phyloP scores from a whole-genome alignment of 345 rosid genomes.

The Orychophragmus violaceus region DNA sequence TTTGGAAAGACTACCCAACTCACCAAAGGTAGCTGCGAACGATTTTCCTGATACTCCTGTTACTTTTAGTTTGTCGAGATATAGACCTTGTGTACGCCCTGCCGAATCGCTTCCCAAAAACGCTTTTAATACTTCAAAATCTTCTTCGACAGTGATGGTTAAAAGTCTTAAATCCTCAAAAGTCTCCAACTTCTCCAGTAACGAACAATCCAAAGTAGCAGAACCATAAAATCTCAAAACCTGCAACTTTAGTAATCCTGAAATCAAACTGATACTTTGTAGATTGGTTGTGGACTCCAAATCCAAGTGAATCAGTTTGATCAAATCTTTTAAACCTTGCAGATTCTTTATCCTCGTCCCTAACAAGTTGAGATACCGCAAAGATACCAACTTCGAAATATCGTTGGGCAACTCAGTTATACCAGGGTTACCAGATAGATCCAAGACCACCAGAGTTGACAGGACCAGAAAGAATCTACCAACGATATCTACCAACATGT shows the following conservation, averaged over 20 bases:
- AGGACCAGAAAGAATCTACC: background rate
- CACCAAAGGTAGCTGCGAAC: background rate
- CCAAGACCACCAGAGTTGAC: constrained; percentile 17
- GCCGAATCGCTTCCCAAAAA: background rate
- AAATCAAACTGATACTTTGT: background rate
- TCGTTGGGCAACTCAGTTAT: background rate
- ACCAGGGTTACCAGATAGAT: background rate
- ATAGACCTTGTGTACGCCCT: background rate
- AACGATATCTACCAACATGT: background rate
- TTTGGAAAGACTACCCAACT: background rate
- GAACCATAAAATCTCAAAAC: constrained; percentile 4
- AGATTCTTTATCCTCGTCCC: background rate
- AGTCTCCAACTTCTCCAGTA: background rate
- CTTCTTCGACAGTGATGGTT: background rate
- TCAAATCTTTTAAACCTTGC: background rate
- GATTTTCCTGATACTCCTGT: background rate
- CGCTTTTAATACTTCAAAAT: background rate
- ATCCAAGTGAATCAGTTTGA: constrained; percentile 4
- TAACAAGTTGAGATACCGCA: constrained; percentile 10
- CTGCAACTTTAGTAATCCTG: background rate
- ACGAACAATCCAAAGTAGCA: background rate
- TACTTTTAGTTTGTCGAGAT: background rate
- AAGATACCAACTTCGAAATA: background rate
- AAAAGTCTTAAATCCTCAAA: background rate
- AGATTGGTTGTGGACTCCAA: background rate